A percentile compares a stretch with the other conserved stretches of the same genome.
Conservation (phyloP, 495 filamentous ascomycete genomes). For the Symbiotaphrina buchneri region DNA sequence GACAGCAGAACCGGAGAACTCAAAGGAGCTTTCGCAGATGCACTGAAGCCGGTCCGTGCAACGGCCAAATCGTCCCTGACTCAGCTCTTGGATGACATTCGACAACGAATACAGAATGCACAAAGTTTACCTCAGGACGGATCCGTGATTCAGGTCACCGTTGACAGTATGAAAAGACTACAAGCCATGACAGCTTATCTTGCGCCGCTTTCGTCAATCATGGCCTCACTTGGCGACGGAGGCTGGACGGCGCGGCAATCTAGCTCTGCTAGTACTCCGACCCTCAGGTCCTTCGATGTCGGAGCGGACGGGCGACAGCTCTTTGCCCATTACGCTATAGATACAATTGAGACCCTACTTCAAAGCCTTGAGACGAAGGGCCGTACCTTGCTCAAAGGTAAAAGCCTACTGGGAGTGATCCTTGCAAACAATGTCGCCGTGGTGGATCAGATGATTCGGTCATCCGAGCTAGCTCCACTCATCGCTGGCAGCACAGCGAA, state of each 20-base stretch:
- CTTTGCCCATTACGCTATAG: conserved; percentile 67
- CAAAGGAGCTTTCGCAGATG: conserved; percentile 60
- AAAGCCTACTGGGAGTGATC: conserved; percentile 66
- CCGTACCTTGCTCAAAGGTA: conserved; percentile 50
- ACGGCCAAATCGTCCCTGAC: conserved; percentile 73
- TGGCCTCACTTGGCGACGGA: conserved; percentile 79
- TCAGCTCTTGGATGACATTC: conserved; percentile 72
- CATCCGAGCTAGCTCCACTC: conserved; percentile 53
- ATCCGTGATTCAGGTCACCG: conserved; percentile 50
- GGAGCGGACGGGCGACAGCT: conserved; percentile 75
- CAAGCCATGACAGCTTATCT: conserved; percentile 74
- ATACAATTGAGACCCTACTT: conserved; percentile 68
- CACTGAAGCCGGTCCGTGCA: conserved; percentile 71
- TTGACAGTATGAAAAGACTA: conserved; percentile 70
- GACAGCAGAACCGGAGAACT: conserved; percentile 69
- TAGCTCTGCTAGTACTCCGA: conserved; percentile 15
- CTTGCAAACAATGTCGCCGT: conserved; percentile 73
- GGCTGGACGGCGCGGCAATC: conserved; percentile 42
- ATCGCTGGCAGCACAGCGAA: conserved; percentile 37
- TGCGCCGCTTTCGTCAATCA: conserved; percentile 65
- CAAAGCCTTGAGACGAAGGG: conserved; percentile 54
- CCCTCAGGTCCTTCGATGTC: conserved; percentile 52
- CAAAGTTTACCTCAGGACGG: conserved; percentile 59
- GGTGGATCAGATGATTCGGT: conserved; percentile 65
- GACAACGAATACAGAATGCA: conserved; percentile 35